Evolutionary conservation across 2,329 filamentous ascomycete genomes (phyloP), one percentile per base, ranked within the genome.

Genomic region (Trichophyton verrucosum): DNA sequence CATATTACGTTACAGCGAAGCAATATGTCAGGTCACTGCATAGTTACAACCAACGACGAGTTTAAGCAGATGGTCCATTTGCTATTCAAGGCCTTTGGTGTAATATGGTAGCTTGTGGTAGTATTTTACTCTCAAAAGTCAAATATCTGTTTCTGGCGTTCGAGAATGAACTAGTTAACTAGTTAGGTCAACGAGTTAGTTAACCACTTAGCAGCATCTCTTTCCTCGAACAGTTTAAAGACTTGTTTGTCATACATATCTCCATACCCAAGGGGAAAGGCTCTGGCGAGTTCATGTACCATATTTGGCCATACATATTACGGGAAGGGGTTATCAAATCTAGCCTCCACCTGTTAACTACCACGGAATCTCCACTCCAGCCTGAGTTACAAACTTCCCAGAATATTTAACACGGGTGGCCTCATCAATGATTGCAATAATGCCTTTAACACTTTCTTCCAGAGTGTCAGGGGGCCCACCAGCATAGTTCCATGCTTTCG

Each of bases 381-480:
- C 67, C n/a, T 69, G 65, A 2, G 65, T 69, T 1, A 75, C 40
- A 42, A 75, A 74, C 60, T 71, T 73, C 9, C 74, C 74, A 0
- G 70, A 71, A 0, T 61, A 59, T 1, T 57, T 70, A 24, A 74
- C 73, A 15, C 70, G 63, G 0, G 67, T 74, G 1, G 73, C 73
- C 1, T 63, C 65, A 36, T 77, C 76, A 44, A 76, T 70, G 0
- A 77, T 62, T 11, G 66, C 51, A 0, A 78, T 62, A 57, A 75
- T 68, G 0, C 71, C 70, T 30, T 57, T 40, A 0, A 73, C 71
- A 20, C 73, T 74, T 0, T 68, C 65, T 2, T 75, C 71, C 3
- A 75, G 60, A 1, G 66, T 68, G 6, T 67, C 66, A 0, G 71
- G 70, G 3, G 69, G 67, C 0, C 60, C 66, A 2, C 62, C 57